Evolutionary conservation across 305 asterid genomes (phyloP).

Genomic region (Euphrasia arctica): DNA sequence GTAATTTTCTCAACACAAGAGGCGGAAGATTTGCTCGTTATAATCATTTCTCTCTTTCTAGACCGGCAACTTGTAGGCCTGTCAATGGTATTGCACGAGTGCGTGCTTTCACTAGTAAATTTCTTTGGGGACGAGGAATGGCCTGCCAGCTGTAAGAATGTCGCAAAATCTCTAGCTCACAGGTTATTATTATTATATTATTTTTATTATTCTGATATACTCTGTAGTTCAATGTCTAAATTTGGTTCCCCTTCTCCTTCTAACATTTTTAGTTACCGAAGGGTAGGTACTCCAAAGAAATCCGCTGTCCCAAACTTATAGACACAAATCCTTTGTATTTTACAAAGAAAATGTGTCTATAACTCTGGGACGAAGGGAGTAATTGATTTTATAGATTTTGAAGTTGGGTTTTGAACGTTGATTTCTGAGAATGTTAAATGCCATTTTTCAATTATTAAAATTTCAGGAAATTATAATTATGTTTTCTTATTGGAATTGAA

Average conservation of each 20-base stretch:
- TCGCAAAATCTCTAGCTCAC: slow-evolving; percentile 59
- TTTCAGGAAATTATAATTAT: no score
- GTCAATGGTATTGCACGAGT: slow-evolving; percentile 45
- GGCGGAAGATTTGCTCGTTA: slow-evolving; percentile 64
- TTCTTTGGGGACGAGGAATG: slow-evolving; percentile 71
- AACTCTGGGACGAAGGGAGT: no score
- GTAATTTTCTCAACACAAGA: slow-evolving; percentile 50
- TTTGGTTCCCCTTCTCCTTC: neutral
- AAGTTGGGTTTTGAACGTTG: slow-evolving; percentile 10
- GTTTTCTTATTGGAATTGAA: no score
- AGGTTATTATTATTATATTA: slow-evolving; percentile 17
- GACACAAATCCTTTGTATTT: no score
- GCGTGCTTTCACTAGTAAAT: slow-evolving; percentile 49
- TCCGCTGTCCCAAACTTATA: no score
- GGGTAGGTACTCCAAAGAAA: neutral
- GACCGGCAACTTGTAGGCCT: slow-evolving; percentile 82
- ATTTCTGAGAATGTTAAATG: slow-evolving; percentile 10
- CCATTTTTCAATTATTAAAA: neutral
- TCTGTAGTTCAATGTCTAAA: slow-evolving; percentile 22
- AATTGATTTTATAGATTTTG: neutral
- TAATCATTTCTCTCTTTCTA: slow-evolving; percentile 58
- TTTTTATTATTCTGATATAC: slow-evolving; percentile 10
- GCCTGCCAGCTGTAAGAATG: slow-evolving; percentile 52
- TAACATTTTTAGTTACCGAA: neutral
- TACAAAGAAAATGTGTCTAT: no score